Base-by-base conservation (phyloP, 2,329 filamentous ascomycete species). In the Didymella pomorum region DNA sequence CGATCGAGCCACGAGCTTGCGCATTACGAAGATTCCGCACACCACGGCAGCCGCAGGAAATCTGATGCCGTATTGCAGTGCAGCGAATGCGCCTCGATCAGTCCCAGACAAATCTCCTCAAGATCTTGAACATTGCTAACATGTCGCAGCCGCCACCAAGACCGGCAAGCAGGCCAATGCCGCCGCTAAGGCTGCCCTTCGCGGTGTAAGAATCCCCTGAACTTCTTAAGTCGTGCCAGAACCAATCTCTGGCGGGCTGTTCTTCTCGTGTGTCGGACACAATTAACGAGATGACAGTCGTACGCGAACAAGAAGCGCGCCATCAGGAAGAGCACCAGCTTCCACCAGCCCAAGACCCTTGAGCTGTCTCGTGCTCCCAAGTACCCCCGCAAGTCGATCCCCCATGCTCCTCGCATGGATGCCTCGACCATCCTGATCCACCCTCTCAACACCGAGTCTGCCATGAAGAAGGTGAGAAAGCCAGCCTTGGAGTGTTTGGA, bases 291-390 rank as follows among this genome's bases (percentile, higher is more conserved):
- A 74, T 70, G 69, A 76, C 80, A 89, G 87, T 83, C 84, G 75
- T 84, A 89, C 80, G 84, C 87, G 80, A 88, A 95, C 84, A 97
- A 97, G 88, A 88, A 90, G 83, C 88, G 88, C 84, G 97, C 97
- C 87, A 88, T 96, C 82, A 90, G 94, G 80, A 72, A 87, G 79
- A 93, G 87, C 80, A 97, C 94, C 75, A 93, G 90, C 80, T 99
- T 98, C 91, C 94, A 97, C 89, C 92, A 88, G 68, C 95, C 95
- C 78, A 98, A 98, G 90, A 98, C 93, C 71, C 91, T 97, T 77
- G 84, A 90, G 82, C 88, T 97, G 75, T 91, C 92, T 56, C 92
- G 95, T 79, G 82, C 89, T 49, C 93, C 94, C 81, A 97, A 96
- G 86, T 98, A 96, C 87, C 93, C 92, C 72, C 93, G 94, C 86